Conservation (phyloP, 2,329 filamentous ascomycete species). For the Macrophomina phaseolina region DNA sequence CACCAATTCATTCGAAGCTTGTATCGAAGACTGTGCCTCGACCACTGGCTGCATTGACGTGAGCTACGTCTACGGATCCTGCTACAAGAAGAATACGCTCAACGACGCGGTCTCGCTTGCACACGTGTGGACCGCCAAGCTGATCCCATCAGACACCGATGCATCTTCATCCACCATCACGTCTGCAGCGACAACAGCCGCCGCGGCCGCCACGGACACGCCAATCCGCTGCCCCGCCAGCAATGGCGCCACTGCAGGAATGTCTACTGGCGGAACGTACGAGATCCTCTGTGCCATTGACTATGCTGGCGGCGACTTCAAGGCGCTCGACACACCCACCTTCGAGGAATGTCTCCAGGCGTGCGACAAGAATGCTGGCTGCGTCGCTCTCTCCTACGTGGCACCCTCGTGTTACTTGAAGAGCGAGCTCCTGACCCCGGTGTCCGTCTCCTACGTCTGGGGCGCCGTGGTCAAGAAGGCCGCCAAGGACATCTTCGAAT, state of each 20-base stretch:
- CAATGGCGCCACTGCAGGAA: not conserved
- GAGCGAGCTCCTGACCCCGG: conserved; percentile 3
- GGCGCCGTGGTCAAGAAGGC: conserved; percentile 16
- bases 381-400: conserved; percentile 7
- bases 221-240: not conserved
- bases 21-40: conserved; percentile 23
- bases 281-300: conserved; percentile 5
- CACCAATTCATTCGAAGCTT: conserved; percentile 11
- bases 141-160: not conserved
- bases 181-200: not conserved
- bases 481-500: conserved; percentile 5
- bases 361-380: conserved; percentile 2
- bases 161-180: conserved; percentile 1
- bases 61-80: conserved; percentile 16
- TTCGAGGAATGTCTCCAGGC: conserved; percentile 19
- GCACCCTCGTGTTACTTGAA: conserved; percentile 14
- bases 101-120: not conserved
- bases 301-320: conserved; percentile 15
- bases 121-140: conserved; percentile 24
- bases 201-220: not conserved
- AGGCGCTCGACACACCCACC: not conserved
- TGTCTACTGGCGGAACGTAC: conserved; percentile 9
- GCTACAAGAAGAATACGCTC: conserved; percentile 27
- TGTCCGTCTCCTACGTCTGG: conserved; percentile 9
- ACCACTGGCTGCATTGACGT: conserved; percentile 26